Percentiles rank a stretch among this genome's conserved stretches.
These are phyloP conservation scores for Raffaelea ambrosiae DNA, from an alignment of 2,329 filamentous ascomycete species.

Conservation along the genomic window DNA sequence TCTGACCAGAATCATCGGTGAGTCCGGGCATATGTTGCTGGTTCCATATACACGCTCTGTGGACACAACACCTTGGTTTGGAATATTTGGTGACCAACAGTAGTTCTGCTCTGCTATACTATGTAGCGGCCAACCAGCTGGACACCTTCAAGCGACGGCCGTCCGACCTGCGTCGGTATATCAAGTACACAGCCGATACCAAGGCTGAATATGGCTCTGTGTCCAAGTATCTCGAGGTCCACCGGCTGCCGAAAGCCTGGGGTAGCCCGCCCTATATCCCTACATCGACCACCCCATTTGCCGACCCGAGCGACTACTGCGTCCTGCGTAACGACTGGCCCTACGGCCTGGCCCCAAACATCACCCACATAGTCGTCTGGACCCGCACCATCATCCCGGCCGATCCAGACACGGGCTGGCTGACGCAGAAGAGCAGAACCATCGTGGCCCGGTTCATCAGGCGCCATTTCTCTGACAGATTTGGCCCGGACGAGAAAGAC, in stretches of 20 bases:
- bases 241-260: slow-evolving; percentile 64
- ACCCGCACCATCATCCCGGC: slow-evolving; percentile 73
- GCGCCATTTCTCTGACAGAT: slow-evolving; percentile 54
- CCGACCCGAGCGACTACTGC: slow-evolving; percentile 49
- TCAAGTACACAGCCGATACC: slow-evolving; percentile 64
- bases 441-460: slow-evolving; percentile 63
- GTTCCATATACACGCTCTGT: too few relatives aligned
- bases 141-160: slow-evolving; percentile 71
- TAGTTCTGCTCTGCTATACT: not conserved
- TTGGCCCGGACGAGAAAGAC: slow-evolving; percentile 30
- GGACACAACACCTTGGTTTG: too few relatives aligned
- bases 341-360: slow-evolving; percentile 60
- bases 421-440: slow-evolving; percentile 57
- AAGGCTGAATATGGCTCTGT: slow-evolving; percentile 70
- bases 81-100: too few relatives aligned
- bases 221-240: slow-evolving; percentile 65
- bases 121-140: slow-evolving; percentile 44
- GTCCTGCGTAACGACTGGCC: slow-evolving; percentile 91
- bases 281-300: slow-evolving; percentile 41
- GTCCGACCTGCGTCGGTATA: slow-evolving; percentile 70
- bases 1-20: slow-evolving; percentile 59
- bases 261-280: slow-evolving; percentile 47
- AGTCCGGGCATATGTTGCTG: too few relatives aligned
- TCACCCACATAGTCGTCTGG: slow-evolving; percentile 87
- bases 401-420: slow-evolving; percentile 59